Conservation (phyloP, 805 yeast species). For the Pichia paraexigua region DNA sequence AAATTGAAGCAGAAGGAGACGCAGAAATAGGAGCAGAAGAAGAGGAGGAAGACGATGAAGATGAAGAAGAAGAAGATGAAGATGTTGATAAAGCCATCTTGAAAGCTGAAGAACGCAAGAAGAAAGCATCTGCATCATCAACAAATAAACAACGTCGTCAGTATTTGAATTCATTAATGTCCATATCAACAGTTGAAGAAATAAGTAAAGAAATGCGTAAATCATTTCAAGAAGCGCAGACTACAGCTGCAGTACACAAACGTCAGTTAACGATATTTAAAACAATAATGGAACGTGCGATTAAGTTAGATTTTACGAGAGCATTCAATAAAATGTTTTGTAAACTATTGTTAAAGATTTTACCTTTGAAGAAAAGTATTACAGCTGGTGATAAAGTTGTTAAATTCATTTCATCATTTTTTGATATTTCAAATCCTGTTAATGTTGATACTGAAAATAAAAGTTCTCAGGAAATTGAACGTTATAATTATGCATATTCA, state of each 20-base stretch:
- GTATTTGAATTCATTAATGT: not conserved
- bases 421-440: conserved; percentile 37
- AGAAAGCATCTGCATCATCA: not conserved
- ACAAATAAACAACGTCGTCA: not conserved
- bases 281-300: conserved; percentile 49
- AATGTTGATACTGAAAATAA: conserved; percentile 17
- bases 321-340: conserved; percentile 56
- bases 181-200: conserved; percentile 15
- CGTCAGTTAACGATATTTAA: conserved; percentile 60
- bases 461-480: conserved; percentile 27
- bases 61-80: conserved; percentile 2
- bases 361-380: conserved; percentile 64
- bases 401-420: conserved; percentile 54
- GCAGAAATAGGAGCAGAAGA: not conserved
- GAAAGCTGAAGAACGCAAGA: not conserved
- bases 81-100: conserved; percentile 7
- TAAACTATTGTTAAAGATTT: conserved; percentile 51
- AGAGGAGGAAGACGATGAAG: not conserved
- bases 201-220: conserved; percentile 46
- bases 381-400: conserved; percentile 68
- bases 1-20: conserved; percentile 5
- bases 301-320: conserved; percentile 43
- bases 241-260: conserved; percentile 65
- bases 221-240: conserved; percentile 76
- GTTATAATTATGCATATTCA: conserved; percentile 28